Conservation (phyloP, 495 filamentous ascomycete species). For the Aspergillus carlsbadensis region DNA sequence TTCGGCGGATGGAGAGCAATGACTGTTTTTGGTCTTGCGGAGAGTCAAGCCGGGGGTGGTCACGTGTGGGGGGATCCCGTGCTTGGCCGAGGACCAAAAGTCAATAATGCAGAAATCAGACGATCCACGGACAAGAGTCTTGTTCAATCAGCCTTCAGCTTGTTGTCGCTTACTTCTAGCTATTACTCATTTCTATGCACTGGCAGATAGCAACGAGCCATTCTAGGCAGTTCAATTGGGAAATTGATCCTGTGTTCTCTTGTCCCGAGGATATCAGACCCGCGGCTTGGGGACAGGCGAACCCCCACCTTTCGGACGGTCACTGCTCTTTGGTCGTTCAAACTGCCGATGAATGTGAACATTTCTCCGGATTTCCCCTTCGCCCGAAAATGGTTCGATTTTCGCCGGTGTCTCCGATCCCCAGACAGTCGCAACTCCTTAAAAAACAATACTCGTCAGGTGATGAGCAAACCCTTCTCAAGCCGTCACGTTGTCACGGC, state of each 20-base stretch:
- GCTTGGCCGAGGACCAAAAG: slow-evolving; percentile 21
- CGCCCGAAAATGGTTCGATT: slow-evolving; percentile 24
- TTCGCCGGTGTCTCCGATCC: slow-evolving; percentile 1
- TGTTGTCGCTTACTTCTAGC: neutral
- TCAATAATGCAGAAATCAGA: slow-evolving; percentile 4
- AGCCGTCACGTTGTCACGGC: neutral
- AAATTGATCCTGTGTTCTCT: neutral
- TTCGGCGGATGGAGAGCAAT: slow-evolving; percentile 3
- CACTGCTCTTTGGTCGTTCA: neutral
- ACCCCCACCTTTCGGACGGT: slow-evolving; percentile 7
- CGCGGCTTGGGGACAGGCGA: neutral
- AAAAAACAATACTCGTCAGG: neutral
- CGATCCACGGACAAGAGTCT: neutral
- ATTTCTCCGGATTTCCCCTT: slow-evolving; percentile 26
- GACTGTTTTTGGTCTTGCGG: slow-evolving; percentile 19
- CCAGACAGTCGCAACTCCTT: neutral
- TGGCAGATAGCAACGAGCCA: neutral
- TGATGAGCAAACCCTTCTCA: neutral
- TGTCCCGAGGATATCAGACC: slow-evolving; percentile 10
- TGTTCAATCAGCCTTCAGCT: neutral
- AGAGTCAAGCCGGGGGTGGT: slow-evolving; percentile 23
- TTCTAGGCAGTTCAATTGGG: neutral
- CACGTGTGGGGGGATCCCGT: slow-evolving; percentile 32
- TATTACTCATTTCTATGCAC: neutral
- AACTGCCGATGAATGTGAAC: slow-evolving; percentile 20